phyloP scores from a whole-genome alignment of 2,329 filamentous ascomycete genomes.

The Neopestalotiopsis sp. region DNA sequence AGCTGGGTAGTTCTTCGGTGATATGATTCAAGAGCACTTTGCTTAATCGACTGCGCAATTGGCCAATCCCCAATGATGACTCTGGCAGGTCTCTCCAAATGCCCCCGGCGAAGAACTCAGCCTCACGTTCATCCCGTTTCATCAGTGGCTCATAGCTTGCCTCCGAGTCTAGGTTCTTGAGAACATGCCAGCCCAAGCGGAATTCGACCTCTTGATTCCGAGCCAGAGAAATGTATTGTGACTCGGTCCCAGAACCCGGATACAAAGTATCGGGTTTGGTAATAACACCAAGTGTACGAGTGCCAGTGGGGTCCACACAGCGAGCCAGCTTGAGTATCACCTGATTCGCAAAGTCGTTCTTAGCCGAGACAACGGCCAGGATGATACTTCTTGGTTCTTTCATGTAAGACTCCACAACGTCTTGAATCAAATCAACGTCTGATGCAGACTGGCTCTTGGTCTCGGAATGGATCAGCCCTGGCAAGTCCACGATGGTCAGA shows the following conservation, averaged over 20 bases:
- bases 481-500: slow-evolving; percentile 64
- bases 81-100: slow-evolving; percentile 43
- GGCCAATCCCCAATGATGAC: slow-evolving; percentile 50
- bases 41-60: slow-evolving; percentile 55
- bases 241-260: slow-evolving; percentile 45
- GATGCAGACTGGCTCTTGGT: slow-evolving; percentile 50
- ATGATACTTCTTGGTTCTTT: slow-evolving; percentile 61
- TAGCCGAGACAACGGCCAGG: slow-evolving; percentile 62
- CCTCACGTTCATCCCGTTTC: slow-evolving; percentile 47
- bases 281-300: slow-evolving; percentile 55
- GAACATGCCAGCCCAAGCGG: slow-evolving; percentile 58
- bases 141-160: slow-evolving; percentile 31
- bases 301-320: slow-evolving; percentile 35
- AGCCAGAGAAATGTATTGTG: slow-evolving; percentile 46
- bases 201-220: slow-evolving; percentile 53
- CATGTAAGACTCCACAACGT: slow-evolving; percentile 63
- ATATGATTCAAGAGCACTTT: slow-evolving; percentile 56
- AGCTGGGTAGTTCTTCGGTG: slow-evolving; percentile 47
- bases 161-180: slow-evolving; percentile 52
- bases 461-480: slow-evolving; percentile 58
- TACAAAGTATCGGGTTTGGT: slow-evolving; percentile 52
- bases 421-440: slow-evolving; percentile 50
- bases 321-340: slow-evolving; percentile 57
- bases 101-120: slow-evolving; percentile 48
- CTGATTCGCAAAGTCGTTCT: slow-evolving; percentile 64